These are phyloP conservation scores for Lecanosticta acicola DNA, from an alignment of 2,329 filamentous ascomycete species.

Conservation along the genomic window DNA sequence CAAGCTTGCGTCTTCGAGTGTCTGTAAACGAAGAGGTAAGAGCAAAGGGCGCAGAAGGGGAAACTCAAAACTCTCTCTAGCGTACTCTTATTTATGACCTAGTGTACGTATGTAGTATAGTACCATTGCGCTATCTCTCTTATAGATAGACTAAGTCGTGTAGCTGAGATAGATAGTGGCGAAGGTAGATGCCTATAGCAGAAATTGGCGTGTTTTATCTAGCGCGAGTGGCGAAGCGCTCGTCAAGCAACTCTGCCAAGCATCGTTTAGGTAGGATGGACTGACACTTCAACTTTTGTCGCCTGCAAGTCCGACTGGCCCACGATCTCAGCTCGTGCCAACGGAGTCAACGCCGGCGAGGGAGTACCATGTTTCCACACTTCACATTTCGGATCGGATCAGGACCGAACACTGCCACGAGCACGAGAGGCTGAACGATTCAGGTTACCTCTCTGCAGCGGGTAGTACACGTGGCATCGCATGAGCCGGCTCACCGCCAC, in stretches of 20 bases:
- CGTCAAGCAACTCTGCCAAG: too few species aligned
- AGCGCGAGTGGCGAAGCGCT: too few species aligned
- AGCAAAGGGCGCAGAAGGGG: too few species aligned
- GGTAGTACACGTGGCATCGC: neutral
- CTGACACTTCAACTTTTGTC: conserved; percentile 13
- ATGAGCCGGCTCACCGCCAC: neutral
- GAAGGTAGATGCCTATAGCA: too few species aligned
- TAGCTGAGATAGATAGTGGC: conserved; percentile 7
- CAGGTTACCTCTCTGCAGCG: neutral
- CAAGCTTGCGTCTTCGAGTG: too few species aligned
- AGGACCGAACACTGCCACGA: neutral
- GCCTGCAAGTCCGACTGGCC: conserved; percentile 9
- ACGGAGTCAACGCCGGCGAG: neutral
- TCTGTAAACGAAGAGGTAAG: too few species aligned
- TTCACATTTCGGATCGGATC: neutral
- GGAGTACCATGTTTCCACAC: conserved; percentile 1
- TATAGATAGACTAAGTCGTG: neutral
- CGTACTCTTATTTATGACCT: neutral
- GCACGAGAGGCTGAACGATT: too few species aligned
- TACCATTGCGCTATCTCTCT: conserved; percentile 1
- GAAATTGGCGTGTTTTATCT: too few species aligned
- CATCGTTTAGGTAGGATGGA: neutral
- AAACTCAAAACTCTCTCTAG: too few species aligned
- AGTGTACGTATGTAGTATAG: conserved; percentile 2
- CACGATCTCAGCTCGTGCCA: neutral